These are phyloP conservation scores for Diaporthe sp. DNA, from an alignment of 2,329 filamentous ascomycete species.

Conservation along the genomic window DNA sequence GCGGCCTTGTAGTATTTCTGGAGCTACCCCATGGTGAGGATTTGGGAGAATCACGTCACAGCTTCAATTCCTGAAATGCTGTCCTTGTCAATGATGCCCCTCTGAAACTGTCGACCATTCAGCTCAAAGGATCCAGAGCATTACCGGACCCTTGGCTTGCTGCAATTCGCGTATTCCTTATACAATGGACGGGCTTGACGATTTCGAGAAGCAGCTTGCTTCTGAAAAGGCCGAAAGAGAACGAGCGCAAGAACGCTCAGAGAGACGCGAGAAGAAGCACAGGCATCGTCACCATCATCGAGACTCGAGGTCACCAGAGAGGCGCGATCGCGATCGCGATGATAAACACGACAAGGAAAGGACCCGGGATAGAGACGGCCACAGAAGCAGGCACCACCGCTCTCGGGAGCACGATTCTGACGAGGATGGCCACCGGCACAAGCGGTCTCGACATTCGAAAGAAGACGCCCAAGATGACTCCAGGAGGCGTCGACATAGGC, in stretches of 20 bases:
- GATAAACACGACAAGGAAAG: slow-evolving; percentile 46
- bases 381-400: slow-evolving; percentile 50
- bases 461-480: slow-evolving; percentile 56
- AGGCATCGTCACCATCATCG: slow-evolving; percentile 47
- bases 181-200: slow-evolving; percentile 48
- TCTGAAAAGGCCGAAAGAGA: slow-evolving; percentile 52
- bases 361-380: slow-evolving; percentile 50
- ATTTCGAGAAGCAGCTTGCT: slow-evolving; percentile 56
- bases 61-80: not conserved
- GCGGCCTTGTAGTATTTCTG: not conserved
- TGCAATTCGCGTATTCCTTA: not conserved
- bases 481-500: slow-evolving; percentile 46
- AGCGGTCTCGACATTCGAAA: slow-evolving; percentile 55
- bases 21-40: slow-evolving; percentile 16
- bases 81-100: no score
- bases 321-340: slow-evolving; percentile 47
- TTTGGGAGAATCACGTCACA: slow-evolving; percentile 27
- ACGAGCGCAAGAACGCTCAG: slow-evolving; percentile 46
- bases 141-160: not conserved
- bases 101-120: not conserved
- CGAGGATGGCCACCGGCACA: slow-evolving; percentile 49
- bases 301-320: slow-evolving; percentile 48
- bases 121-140: not conserved
- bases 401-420: slow-evolving; percentile 62
- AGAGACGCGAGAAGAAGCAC: slow-evolving; percentile 47